Percentiles rank a stretch among this genome's conserved stretches.
phyloP scores from a whole-genome alignment of 805 yeast species.

The Candida germanica region DNA sequence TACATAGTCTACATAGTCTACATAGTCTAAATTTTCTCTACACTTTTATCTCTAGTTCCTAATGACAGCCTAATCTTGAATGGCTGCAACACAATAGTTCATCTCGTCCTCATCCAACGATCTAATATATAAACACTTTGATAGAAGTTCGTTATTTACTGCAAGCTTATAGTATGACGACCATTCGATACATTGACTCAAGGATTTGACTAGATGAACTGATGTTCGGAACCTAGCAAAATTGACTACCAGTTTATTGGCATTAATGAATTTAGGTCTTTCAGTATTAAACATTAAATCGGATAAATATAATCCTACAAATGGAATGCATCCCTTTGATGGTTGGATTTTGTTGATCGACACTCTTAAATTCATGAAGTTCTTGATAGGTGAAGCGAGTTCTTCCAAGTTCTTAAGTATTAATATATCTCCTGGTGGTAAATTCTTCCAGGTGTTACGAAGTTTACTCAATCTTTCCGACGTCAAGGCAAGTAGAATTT shows the following conservation, averaged over 20 bases:
- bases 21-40: no score
- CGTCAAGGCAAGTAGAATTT: conserved; percentile 76
- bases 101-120: conserved; percentile 73
- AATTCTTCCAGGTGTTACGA: conserved; percentile 67
- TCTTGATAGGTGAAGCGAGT: conserved; percentile 69
- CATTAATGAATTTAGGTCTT: conserved; percentile 45
- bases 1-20: conserved; percentile 4
- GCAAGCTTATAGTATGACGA: conserved; percentile 61
- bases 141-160: conserved; percentile 60
- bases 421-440: conserved; percentile 70
- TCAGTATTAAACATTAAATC: conserved; percentile 78
- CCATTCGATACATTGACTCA: conserved; percentile 84
- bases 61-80: neutral
- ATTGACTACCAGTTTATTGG: conserved; percentile 52
- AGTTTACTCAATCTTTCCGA: conserved; percentile 59
- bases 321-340: conserved; percentile 81
- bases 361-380: conserved; percentile 65
- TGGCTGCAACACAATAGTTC: conserved; percentile 25
- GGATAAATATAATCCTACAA: conserved; percentile 78
- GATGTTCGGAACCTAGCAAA: conserved; percentile 74
- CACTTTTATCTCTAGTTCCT: conserved; percentile 1
- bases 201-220: conserved; percentile 71
- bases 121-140: conserved; percentile 81
- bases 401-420: conserved; percentile 66
- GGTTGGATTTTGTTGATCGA: conserved; percentile 60